Percentiles rank a stretch among this genome's conserved stretches.
These are phyloP conservation scores for Asterophora lycoperdoides DNA, from an alignment of 768 basidiomycete genomes.

Conservation along the genomic window DNA sequence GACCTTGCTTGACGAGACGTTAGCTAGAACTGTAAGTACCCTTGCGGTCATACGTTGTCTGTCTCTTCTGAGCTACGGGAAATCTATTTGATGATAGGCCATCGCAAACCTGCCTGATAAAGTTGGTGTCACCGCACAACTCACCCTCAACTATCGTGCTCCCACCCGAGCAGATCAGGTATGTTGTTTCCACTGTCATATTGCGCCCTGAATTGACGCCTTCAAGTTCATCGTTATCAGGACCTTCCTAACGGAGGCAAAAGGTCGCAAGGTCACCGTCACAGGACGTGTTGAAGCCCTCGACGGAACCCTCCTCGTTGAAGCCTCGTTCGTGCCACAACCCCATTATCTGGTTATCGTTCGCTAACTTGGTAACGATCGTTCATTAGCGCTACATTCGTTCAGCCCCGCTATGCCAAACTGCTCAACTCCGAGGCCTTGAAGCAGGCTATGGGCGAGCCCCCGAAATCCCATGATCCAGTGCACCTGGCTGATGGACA, in stretches of 20 bases:
- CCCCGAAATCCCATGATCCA: conserved; percentile 33
- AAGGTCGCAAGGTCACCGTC: conserved; percentile 78
- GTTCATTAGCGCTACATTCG: conserved; percentile 64
- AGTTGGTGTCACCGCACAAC: conserved; percentile 88
- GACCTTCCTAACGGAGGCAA: conserved; percentile 56
- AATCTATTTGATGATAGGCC: conserved; percentile 47
- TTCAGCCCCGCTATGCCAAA: conserved; percentile 86
- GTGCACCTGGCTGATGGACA: conserved; percentile 38
- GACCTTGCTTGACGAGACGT: conserved; percentile 81
- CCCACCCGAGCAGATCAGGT: conserved; percentile 90
- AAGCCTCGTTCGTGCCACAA: conserved; percentile 61
- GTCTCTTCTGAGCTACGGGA: not conserved
- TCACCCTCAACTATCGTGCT: conserved; percentile 77
- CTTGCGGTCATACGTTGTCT: not conserved
- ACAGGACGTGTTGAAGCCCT: conserved; percentile 71
- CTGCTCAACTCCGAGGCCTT: conserved; percentile 60
- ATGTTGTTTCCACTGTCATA: not conserved
- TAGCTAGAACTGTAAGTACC: conserved; percentile 68
- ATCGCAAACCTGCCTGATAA: conserved; percentile 72
- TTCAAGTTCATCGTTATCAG: conserved; percentile 78
- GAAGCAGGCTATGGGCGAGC: conserved; percentile 63
- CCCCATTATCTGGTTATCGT: not conserved
- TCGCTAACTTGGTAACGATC: not conserved
- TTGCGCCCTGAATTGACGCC: conserved; percentile 3
- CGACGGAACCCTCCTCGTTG: conserved; percentile 76